Percentiles rank a stretch among this genome's conserved stretches.
These are phyloP conservation scores for Epichloe elymi DNA, from an alignment of 2,329 filamentous ascomycete species.

Conservation along the genomic window DNA sequence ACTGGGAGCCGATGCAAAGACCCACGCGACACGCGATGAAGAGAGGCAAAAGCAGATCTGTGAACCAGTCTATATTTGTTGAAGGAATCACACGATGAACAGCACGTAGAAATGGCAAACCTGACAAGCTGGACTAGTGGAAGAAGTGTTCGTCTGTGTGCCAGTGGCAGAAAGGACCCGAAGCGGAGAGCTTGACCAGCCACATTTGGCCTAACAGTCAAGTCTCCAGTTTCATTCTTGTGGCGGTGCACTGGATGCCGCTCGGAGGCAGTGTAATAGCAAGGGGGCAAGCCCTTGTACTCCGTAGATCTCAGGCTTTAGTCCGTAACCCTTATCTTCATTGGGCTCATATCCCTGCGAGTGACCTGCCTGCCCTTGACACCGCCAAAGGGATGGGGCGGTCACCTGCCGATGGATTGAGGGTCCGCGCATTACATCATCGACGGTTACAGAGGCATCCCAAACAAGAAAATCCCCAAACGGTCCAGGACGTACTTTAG, in stretches of 20 bases:
- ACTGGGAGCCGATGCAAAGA: neutral
- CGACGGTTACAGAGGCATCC: neutral
- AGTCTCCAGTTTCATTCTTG: neutral
- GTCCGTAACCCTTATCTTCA: no score
- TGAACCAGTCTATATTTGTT: neutral
- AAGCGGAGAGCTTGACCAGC: neutral
- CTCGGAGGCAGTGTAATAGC: neutral
- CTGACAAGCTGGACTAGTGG: neutral
- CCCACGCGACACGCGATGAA: neutral
- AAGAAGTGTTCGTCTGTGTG: neutral
- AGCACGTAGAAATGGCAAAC: no score
- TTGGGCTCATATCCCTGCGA: no score
- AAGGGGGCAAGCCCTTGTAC: neutral
- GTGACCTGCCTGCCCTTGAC: no score
- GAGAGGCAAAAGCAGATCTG: neutral
- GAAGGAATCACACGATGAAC: neutral
- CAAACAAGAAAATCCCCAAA: neutral
- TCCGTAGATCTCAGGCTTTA: no score
- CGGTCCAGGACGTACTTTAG: neutral
- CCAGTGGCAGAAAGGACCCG: neutral
- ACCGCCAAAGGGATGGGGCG: no score
- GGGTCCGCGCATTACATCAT: conserved; percentile 14
- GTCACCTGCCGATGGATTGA: neutral
- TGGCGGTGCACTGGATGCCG: conserved; percentile 4
- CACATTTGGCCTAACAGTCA: neutral